Percentiles rank a stretch among this genome's conserved stretches.
These are phyloP conservation scores for Zygotorulaspora chibaensis DNA, from an alignment of 805 yeast species.

Conservation along the genomic window DNA sequence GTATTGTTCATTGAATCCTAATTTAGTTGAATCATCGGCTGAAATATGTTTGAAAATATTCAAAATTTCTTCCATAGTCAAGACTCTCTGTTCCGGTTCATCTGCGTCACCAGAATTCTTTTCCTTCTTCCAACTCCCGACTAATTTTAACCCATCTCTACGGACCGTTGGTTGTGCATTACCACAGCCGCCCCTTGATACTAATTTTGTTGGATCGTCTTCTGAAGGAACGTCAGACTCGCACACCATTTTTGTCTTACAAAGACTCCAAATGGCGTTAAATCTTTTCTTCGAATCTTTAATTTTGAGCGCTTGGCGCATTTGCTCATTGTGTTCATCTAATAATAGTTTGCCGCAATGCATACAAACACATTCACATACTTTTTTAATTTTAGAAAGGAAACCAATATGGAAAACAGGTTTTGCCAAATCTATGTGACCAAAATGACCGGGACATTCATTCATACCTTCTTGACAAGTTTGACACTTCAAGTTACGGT, in stretches of 20 bases:
- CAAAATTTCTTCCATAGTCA: constrained; percentile 83
- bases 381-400: constrained; percentile 87
- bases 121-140: constrained; percentile 98
- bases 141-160: constrained; percentile 89
- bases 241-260: constrained; percentile 91
- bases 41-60: constrained; percentile 90
- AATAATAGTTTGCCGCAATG: constrained; percentile 93
- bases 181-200: constrained; percentile 96
- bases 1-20: constrained; percentile 93
- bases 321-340: constrained; percentile 65
- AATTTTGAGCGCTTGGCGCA: constrained; percentile 83
- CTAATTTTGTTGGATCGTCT: constrained; percentile 49
- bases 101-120: constrained; percentile 72
- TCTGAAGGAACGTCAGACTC: constrained; percentile 77
- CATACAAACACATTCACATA: constrained; percentile 96
- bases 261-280: constrained; percentile 92
- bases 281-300: constrained; percentile 94
- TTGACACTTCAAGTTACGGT: constrained; percentile 95
- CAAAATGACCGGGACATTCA: constrained; percentile 99
- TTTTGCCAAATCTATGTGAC: constrained; percentile 96
- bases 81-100: constrained; percentile 86
- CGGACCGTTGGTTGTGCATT: constrained; percentile 93
- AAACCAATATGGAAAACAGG: constrained; percentile 98
- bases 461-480: constrained; percentile 99
- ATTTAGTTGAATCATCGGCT: constrained; percentile 68